Evolutionary conservation across 164 flowering plant genomes (phyloP), one percentile per base, ranked within the genome.

Genomic region (Magnolia kwangsiensis): DNA sequence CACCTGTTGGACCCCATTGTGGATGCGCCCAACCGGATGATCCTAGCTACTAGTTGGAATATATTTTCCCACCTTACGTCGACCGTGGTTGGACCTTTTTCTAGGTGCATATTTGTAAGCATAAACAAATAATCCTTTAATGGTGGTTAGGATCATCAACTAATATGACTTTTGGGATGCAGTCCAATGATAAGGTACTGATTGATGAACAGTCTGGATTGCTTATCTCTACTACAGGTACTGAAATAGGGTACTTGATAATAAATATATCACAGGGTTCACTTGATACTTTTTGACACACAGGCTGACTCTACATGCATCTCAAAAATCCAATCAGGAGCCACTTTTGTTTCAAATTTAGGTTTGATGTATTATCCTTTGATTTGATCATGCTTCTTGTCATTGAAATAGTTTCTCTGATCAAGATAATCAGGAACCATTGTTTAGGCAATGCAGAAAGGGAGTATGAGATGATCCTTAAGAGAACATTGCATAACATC

Each of bases 381-480:
- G 61, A 16, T 55, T 55, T 55, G 61, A 9, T 55, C 13, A 55
- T 55, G 18, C 16, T 55, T 55, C 18, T 55, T 55, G 45, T 37
- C 45, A 37, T 3, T 37, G 45, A 37, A 37, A 3, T 37, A 37
- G 45, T 37, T 3, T 37, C 45, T 3, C 45, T 37, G 45, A 37
- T 37, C 3, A 37, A 37, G 45, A 37, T 4, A 37, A 37, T 37
- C n/a, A n/a, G 45, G 37, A 19, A 45, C 20, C n/a, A 29, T 69
- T 81, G 50, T 76, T 67, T 71, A 95, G 99, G 98, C 21, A 92
- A 92, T 81, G 72, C 80, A 9, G 99, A 96, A 76, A 94, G 76
- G 89, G 98, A 96, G 82, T 89, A 83, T 86, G 99, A 92, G 87
- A 90, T 94, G 94, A 85, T 94, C 80, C 66, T 96, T 72, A 94